phyloP scores from a whole-genome alignment of 495 filamentous ascomycete species.

The Parathielavia hyrcaniae region DNA sequence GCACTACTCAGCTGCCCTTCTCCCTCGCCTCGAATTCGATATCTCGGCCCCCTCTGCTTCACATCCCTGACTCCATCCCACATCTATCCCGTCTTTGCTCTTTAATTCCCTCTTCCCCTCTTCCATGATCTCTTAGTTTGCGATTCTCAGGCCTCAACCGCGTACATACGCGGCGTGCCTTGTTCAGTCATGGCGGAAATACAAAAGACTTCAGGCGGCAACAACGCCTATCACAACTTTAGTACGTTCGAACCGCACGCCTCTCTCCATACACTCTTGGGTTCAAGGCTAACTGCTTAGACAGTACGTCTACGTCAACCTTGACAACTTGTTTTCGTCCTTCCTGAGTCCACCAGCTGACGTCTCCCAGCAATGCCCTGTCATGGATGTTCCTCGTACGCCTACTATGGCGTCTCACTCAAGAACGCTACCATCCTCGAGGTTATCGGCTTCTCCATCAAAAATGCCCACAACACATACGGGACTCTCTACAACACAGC shows the following conservation, averaged over 20 bases:
- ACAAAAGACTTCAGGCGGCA: conserved; percentile 54
- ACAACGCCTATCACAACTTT: conserved; percentile 62
- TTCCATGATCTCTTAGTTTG: background rate
- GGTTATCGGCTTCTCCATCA: conserved; percentile 60
- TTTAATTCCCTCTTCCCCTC: background rate
- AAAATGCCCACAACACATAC: conserved; percentile 51
- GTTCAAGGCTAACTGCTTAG: too few species aligned
- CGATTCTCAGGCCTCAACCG: background rate
- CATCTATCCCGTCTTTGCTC: background rate
- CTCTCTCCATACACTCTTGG: too few species aligned
- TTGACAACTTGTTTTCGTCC: too few species aligned
- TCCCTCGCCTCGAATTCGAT: background rate
- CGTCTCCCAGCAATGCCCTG: conserved; percentile 52
- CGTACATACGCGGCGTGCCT: background rate
- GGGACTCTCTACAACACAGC: conserved; percentile 61
- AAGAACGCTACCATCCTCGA: conserved; percentile 65
- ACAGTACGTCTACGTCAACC: background rate
- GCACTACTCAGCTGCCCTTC: background rate
- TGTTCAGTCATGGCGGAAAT: conserved; percentile 15
- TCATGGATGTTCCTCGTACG: conserved; percentile 67
- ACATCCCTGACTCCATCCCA: background rate
- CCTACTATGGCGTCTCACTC: conserved; percentile 68
- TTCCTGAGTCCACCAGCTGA: background rate
- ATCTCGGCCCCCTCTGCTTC: background rate
- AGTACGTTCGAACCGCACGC: background rate